phyloP scores from a whole-genome alignment of 768 basidiomycete species.

The Tricholoma sp. region DNA sequence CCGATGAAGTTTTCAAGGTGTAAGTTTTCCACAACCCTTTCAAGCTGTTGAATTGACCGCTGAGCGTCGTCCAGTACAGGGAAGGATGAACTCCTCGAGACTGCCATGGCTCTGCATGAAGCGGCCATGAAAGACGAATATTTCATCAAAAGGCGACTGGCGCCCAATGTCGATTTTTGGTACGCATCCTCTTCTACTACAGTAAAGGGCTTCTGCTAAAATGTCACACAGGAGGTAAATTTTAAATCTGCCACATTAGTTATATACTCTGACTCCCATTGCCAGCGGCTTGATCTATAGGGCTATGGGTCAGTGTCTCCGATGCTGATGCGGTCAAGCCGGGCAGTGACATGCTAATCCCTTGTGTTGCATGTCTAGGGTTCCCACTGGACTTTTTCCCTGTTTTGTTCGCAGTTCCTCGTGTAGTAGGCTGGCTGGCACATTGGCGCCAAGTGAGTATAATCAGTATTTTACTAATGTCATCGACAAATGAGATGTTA shows the following conservation, averaged over 20 bases:
- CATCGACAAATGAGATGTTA: slow-evolving; percentile 6
- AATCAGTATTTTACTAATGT: not conserved
- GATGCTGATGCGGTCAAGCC: not conserved
- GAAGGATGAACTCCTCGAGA: slow-evolving; percentile 77
- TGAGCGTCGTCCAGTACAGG: slow-evolving; percentile 58
- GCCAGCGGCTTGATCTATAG: slow-evolving; percentile 83
- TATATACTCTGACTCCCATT: slow-evolving; percentile 2
- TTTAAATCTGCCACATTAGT: slow-evolving; percentile 5
- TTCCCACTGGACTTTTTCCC: slow-evolving; percentile 96
- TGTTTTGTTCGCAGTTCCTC: slow-evolving; percentile 86
- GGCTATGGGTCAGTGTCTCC: slow-evolving; percentile 64
- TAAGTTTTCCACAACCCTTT: slow-evolving; percentile 24
- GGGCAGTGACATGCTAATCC: not conserved
- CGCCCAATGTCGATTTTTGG: slow-evolving; percentile 93
- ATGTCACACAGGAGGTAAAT: slow-evolving; percentile 48
- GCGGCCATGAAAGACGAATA: slow-evolving; percentile 90
- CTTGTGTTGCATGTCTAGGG: slow-evolving; percentile 37
- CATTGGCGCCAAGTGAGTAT: slow-evolving; percentile 78
- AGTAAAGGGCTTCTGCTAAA: slow-evolving; percentile 8
- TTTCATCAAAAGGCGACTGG: slow-evolving; percentile 75
- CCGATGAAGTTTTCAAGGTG: slow-evolving; percentile 90
- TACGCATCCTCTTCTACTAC: slow-evolving; percentile 30
- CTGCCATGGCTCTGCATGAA: slow-evolving; percentile 85
- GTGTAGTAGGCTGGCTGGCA: slow-evolving; percentile 90
- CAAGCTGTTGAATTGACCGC: not conserved